Base-by-base conservation (phyloP, 345 rosid species). In the Eutrema yunnanense region DNA sequence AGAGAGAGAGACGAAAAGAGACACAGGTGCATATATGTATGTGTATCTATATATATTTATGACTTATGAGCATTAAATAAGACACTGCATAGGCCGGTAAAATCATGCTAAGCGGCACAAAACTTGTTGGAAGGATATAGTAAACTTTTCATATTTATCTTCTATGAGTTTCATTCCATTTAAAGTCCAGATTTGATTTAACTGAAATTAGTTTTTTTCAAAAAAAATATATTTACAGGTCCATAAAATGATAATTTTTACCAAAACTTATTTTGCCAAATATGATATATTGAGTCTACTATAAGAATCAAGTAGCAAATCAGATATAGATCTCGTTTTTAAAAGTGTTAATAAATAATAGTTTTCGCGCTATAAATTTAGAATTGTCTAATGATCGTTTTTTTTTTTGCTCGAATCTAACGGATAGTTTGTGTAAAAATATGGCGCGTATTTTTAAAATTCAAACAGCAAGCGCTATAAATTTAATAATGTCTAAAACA, bases 121-220 rank as follows among this genome's bases (percentile, higher is more conserved):
- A 9, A 40, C 44, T 58, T 40, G 16, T 56, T 49, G 53, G 19
- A n/a, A 37, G 12, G 6, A 47, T 65, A 46, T 46, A 16, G 72
- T 47, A 33, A 65, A 14, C 4, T 2, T n/a, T 14, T 65, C 29
- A 50, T 60, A 58, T 32, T 57, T 49, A 74, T 74, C 54, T 74
- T 49, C 48, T 33, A 3, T 9, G 49, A 38, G 62, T 74, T 51
- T 74, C 55, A 68, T 74, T 67, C 78, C 73, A 66, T 58, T 57
- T 73, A 0, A 37, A 30, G 50, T 47, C n/a, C 36, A 42, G 49
- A 71, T 70, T 48, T 33, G 34, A 0, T 69, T 34, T 26, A 3
- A 57, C 1, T 8, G 8, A 19, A 22, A 2, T 8, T 16, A 6
- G 0, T 16, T 27, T 33, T 47, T 41, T 44, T 32, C 12, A 5